These are phyloP conservation scores for Apophysomyces trapeziformis DNA, from an alignment of 371 early-diverging fungal genomes.

Conservation along the genomic window DNA sequence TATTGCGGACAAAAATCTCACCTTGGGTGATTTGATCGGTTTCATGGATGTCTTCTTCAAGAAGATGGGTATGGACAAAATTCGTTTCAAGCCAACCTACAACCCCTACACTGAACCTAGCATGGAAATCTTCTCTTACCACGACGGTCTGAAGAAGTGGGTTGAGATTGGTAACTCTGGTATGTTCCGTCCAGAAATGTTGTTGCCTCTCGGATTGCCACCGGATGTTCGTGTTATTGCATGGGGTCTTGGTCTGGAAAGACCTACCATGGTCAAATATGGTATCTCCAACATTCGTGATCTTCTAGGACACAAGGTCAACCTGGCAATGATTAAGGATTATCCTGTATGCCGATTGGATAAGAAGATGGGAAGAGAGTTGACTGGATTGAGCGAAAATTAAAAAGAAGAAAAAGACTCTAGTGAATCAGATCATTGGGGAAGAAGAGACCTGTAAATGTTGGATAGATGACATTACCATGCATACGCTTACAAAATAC, in stretches of 20 bases:
- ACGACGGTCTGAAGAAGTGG: slow-evolving; percentile 95
- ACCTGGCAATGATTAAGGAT: slow-evolving; percentile 91
- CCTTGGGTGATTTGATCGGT: slow-evolving; percentile 97
- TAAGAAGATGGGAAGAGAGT: slow-evolving; percentile 78
- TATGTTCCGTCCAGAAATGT: slow-evolving; percentile 99
- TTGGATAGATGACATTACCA: too few relatives aligned
- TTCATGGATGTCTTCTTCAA: slow-evolving; percentile 97
- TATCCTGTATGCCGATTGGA: slow-evolving; percentile 91
- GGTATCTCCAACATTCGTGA: slow-evolving; percentile 97
- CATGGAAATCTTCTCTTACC: slow-evolving; percentile 99
- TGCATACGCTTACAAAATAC: too few relatives aligned
- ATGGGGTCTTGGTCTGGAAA: slow-evolving; percentile 99
- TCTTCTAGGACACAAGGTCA: slow-evolving; percentile 98
- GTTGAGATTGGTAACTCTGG: slow-evolving; percentile 99
- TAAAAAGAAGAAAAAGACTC: slow-evolving; percentile 3
- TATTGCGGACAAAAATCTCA: slow-evolving; percentile 95
- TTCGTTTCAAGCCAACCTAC: slow-evolving; percentile 99
- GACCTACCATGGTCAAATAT: slow-evolving; percentile 99
- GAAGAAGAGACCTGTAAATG: too few relatives aligned
- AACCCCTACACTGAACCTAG: slow-evolving; percentile 99
- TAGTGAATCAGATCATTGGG: too few relatives aligned
- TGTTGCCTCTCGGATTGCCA: slow-evolving; percentile 96
- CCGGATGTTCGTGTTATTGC: slow-evolving; percentile 98
- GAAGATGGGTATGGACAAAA: slow-evolving; percentile 95
- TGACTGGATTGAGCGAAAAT: slow-evolving; percentile 52